Base-by-base conservation (phyloP, 2,329 filamentous ascomycete species). In the Sphaerulina vaccinii region DNA sequence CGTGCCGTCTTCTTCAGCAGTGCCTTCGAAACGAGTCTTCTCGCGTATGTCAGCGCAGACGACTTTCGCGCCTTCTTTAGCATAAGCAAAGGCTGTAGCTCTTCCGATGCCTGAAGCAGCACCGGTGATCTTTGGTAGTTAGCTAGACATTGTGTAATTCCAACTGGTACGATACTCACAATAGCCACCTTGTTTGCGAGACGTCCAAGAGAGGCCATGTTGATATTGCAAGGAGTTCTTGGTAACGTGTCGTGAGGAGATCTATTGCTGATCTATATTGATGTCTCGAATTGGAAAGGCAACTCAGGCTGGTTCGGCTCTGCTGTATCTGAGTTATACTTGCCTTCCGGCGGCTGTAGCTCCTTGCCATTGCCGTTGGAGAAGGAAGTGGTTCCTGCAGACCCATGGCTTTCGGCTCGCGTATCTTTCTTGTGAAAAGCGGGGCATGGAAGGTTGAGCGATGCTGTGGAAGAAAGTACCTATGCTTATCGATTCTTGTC, bases 141-240 rank as follows among this genome's bases (percentile, higher is more conserved):
- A 45, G 46, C 23, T 29, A 6, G 16, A 24, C 21, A 6, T 24
- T 5, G 5, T 4, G 7, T 5, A 3, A 6, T 24, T 15, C 1
- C 10, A 6, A 32, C 35, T 5, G n/a, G 9, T 36, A 18, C 2
- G 10, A 13, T 3, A 47, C 49, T 29, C 22, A 65, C 57, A 10
- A 65, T 63, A 36, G 62, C 62, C 3, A 65, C 62, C 41, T 66
- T 64, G 56, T 61, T 59, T 11, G 60, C 49, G 10, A 66, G 60
- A n/a, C 61, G 57, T 43, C 53, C 55, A 9, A 52, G 35, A 4
- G 37, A 39, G 10, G 56, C 49, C 56, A 59, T 59, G 3, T 29
- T 9, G 27, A 10, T 2, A 13, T 29, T 9, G 27, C n/a, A n/a
- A n/a, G n/a, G n/a, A n/a, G n/a, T n/a, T 29, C 3, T 2, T 29